Percentiles rank a stretch among this genome's conserved stretches.
Evolutionary conservation across 352 stramenopile species (phyloP).

Genomic region (Phytophthora kernoviae): DNA sequence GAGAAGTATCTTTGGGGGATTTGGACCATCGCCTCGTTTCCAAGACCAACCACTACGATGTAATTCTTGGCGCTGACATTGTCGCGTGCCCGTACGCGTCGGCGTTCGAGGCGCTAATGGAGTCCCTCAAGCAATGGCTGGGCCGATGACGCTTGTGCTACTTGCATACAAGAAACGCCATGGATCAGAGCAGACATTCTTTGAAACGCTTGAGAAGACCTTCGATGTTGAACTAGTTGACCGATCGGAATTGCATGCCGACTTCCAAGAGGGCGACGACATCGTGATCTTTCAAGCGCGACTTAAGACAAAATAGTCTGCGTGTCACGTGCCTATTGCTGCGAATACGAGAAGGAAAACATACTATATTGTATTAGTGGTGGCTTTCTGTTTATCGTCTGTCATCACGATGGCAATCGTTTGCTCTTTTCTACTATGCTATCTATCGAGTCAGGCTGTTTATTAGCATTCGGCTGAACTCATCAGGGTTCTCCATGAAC

Average conservation of each 20-base stretch:
- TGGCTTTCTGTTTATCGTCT: too few relatives aligned
- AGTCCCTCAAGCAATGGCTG: constrained; percentile 53
- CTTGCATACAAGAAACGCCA: constrained; percentile 83
- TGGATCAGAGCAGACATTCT: constrained; percentile 69
- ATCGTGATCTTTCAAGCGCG: constrained; percentile 69
- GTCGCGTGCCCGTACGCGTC: constrained; percentile 81
- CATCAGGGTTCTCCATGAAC: constrained; percentile 80
- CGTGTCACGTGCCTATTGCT: too few relatives aligned
- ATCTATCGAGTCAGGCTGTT: constrained; percentile 35
- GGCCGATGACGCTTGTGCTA: constrained; percentile 50
- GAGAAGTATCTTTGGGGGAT: constrained; percentile 73
- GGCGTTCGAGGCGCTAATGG: constrained; percentile 66
- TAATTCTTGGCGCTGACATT: constrained; percentile 84
- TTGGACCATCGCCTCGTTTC: constrained; percentile 30
- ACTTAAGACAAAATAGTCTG: constrained; percentile 21
- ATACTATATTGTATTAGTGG: neutral
- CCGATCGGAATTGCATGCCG: constrained; percentile 52
- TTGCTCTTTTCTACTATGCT: neutral
- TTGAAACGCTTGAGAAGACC: constrained; percentile 46
- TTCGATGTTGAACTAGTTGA: constrained; percentile 57
- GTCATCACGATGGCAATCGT: neutral
- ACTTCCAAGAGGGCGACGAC: constrained; percentile 65
- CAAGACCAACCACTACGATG: constrained; percentile 48
- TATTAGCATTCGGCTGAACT: constrained; percentile 72
- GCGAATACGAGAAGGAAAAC: constrained; percentile 12